These are phyloP conservation scores for Brassica carinata DNA, from an alignment of 345 rosid genomes.

Conservation along the genomic window DNA sequence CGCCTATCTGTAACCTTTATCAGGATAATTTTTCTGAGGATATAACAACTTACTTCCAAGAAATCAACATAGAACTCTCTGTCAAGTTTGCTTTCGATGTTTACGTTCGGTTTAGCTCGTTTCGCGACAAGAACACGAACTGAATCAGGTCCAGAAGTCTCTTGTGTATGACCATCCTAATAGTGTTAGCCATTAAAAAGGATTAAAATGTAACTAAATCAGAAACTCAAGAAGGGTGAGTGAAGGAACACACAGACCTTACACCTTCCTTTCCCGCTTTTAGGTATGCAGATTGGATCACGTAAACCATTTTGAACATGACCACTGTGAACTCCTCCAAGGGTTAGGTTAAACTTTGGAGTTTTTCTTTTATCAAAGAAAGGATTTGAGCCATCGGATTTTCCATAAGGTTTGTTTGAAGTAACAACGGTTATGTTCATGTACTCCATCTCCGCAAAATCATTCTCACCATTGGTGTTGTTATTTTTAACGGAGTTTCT, in stretches of 20 bases:
- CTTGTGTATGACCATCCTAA: slow-evolving; percentile 85
- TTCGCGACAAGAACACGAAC: slow-evolving; percentile 82
- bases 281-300: slow-evolving; percentile 64
- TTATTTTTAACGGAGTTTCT: slow-evolving; percentile 39
- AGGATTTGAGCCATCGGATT: slow-evolving; percentile 76
- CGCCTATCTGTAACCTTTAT: neutral
- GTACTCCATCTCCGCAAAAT: slow-evolving; percentile 83
- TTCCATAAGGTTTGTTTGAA: slow-evolving; percentile 77
- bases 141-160: slow-evolving; percentile 56
- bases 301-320: slow-evolving; percentile 75
- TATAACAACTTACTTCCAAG: slow-evolving; percentile 67
- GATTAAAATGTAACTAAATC: neutral
- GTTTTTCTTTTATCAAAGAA: slow-evolving; percentile 58
- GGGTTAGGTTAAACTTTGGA: slow-evolving; percentile 62
- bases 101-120: slow-evolving; percentile 60
- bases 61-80: slow-evolving; percentile 73
- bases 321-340: slow-evolving; percentile 81
- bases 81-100: slow-evolving; percentile 53
- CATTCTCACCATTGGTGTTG: slow-evolving; percentile 51
- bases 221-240: neutral
- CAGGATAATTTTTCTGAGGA: neutral
- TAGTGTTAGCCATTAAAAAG: neutral
- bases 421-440: slow-evolving; percentile 86
- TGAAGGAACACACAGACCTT: slow-evolving; percentile 50
- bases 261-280: slow-evolving; percentile 75